Evolutionary conservation across 176 grass and related monocot genomes (phyloP).

Genomic region (Raddia guianensis): DNA sequence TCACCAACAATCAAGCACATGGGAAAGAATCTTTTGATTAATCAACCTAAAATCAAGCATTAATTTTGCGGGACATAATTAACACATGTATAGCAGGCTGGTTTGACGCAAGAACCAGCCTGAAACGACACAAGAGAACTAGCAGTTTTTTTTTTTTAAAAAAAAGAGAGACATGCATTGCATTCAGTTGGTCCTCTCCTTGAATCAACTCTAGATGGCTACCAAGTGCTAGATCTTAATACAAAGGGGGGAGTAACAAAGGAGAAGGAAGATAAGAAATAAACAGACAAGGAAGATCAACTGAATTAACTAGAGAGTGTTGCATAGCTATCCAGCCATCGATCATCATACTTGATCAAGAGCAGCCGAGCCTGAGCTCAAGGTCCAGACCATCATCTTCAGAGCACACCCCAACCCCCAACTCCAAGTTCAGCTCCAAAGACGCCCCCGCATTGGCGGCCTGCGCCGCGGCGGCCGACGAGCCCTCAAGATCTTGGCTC

Average conservation of each 20-base stretch:
- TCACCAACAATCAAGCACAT: neutral
- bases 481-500: neutral
- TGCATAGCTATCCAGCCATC: neutral
- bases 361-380: conserved; percentile 56
- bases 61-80: neutral
- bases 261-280: neutral
- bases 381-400: conserved; percentile 39
- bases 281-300: neutral
- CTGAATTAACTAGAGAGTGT: neutral
- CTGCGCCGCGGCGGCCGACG: neutral
- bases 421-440: conserved; percentile 24
- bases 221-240: neutral
- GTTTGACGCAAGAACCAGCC: neutral
- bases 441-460: neutral
- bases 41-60: neutral
- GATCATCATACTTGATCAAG: conserved; percentile 17
- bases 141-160: neutral
- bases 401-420: neutral
- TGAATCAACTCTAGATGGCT: neutral
- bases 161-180: neutral
- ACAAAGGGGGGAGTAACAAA: neutral
- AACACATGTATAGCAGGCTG: neutral
- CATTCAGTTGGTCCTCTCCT: neutral
- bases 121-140: neutral
- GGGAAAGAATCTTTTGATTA: neutral